Base-by-base conservation (phyloP, 305 asterid species). In the Rubia tinctorum region DNA sequence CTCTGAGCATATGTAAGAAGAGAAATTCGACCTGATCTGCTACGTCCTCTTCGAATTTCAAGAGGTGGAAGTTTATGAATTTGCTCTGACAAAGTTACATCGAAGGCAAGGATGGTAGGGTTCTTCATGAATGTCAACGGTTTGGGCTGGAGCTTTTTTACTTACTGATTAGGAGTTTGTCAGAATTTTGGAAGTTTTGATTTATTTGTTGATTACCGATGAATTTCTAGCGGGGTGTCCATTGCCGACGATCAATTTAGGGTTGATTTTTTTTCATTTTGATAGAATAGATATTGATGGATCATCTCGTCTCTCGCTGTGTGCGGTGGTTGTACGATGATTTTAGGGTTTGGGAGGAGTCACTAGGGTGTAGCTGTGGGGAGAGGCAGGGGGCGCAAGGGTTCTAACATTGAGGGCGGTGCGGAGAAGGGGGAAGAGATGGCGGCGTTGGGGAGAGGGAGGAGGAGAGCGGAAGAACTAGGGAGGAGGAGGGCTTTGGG, bases 21-120 rank as follows among this genome's bases (percentile, higher is more conserved):
- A 91, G 97, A 84, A 86, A 81, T 51, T 93, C 98, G 42, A 86
- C 98, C 12, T 97, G 98, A 80, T 93, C 98, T 17, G 34, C 34
- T 1, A 97, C 70, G 55, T 58, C 60, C 60, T 53, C 60, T 22
- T 87, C 94, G 27, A 91, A 76, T 14, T 87, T 94, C 37, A 91
- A 78, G 87, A 75, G 91, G 81, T 93, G 98, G 98, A 87, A 60
- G 77, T 77, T 93, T 49, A 78, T 88, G 68, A 92, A 89, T 84
- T 76, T 93, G 75, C 76, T 93, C 75, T 84, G 91, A 51, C 88
- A 97, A 76, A 87, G 97, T 83, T 89, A 93, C 22, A 91, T 95
- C 71, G 97, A 93, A 3, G 96, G 97, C 59, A 87, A 89, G 86
- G 91, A 85, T 91, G 44, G 83, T 93, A 6, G 98, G 96, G 7